Evolutionary conservation across 495 filamentous ascomycete genomes (phyloP), one percentile per base, ranked within the genome.

Genomic region (Xylaria longipes): DNA sequence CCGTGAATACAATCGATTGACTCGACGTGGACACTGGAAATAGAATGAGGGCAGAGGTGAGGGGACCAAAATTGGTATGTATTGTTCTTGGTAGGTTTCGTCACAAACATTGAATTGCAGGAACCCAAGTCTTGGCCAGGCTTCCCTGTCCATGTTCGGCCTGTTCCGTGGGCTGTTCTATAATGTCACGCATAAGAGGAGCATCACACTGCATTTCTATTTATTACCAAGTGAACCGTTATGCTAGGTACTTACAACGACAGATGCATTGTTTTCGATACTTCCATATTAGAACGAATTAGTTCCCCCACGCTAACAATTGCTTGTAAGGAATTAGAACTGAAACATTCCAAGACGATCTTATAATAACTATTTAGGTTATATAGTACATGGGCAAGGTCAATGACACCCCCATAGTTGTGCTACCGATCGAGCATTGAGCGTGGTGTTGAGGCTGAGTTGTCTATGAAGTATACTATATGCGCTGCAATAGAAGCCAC

Each of bases 381-480:
- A 29, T 31, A 29, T 27, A 29, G n/a, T 17, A 56, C 27, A 17
- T 31, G 27, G 15, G 27, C 1, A 9, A 14, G 14, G 27, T 14
- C 48, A 31, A 17, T 56, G 22, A 22, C 25, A 7, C 46, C n/a
- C n/a, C 17, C 5, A 20, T 15, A 6, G 12, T 29, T 56, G 5
- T 1, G 25, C 5, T 29, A 56, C 50, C 12, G 15, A 29, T 29
- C 17, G 12, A 52, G 52, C 25, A 31, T 56, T 56, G 25, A 17
- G 9, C 31, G 31, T 65, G 22, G 37, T 7, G 58, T 41, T 41
- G 58, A 62, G 58, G 37, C 33, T 62, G 41, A 64, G 61, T 46
- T 41, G 14, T 25, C 25, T n/a, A 63, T 43, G 9, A 29, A 20
- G 33, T n/a, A 27, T 52, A 27, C 48, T 5, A 52, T 52, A 52